Percentiles rank a stretch among this genome's conserved stretches.
Conservation (phyloP, 257 asterid genomes). For the Fraxinus cuspidata region DNA sequence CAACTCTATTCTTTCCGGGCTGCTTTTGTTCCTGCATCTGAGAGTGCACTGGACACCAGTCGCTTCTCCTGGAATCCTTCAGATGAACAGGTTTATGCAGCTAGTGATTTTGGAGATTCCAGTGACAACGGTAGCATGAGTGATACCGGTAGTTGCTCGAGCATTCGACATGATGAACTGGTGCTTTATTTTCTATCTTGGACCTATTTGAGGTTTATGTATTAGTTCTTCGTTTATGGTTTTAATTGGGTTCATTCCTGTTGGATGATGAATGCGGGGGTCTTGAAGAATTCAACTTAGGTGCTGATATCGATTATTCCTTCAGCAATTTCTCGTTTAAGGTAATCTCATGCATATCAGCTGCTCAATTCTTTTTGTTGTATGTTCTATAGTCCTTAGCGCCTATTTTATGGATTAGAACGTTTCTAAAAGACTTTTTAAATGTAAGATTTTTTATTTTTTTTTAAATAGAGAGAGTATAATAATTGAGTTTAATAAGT, state of each 20-base stretch:
- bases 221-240: not conserved
- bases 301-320: slow-evolving; percentile 72
- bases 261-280: slow-evolving; percentile 58
- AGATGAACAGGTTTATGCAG: slow-evolving; percentile 79
- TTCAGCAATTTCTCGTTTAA: slow-evolving; percentile 96
- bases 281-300: slow-evolving; percentile 63
- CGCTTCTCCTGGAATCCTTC: slow-evolving; percentile 93
- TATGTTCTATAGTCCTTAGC: not conserved
- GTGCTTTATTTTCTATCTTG: slow-evolving; percentile 33
- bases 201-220: not conserved
- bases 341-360: slow-evolving; percentile 36
- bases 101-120: slow-evolving; percentile 84
- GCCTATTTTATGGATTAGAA: too few relatives aligned
- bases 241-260: slow-evolving; percentile 11
- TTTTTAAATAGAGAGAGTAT: too few relatives aligned
- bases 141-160: slow-evolving; percentile 77
- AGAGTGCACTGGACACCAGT: slow-evolving; percentile 90
- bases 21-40: slow-evolving; percentile 91
- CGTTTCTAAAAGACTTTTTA: too few relatives aligned
- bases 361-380: not conserved
- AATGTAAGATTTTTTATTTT: too few relatives aligned
- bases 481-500: too few relatives aligned
- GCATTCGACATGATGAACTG: slow-evolving; percentile 93
- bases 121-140: slow-evolving; percentile 80
- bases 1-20: slow-evolving; percentile 50